A percentile compares a stretch with the other conserved stretches of the same genome.
Conservation (phyloP, 1,284 basidiomycete species). For the Pyrrhoderma lamaoense region DNA sequence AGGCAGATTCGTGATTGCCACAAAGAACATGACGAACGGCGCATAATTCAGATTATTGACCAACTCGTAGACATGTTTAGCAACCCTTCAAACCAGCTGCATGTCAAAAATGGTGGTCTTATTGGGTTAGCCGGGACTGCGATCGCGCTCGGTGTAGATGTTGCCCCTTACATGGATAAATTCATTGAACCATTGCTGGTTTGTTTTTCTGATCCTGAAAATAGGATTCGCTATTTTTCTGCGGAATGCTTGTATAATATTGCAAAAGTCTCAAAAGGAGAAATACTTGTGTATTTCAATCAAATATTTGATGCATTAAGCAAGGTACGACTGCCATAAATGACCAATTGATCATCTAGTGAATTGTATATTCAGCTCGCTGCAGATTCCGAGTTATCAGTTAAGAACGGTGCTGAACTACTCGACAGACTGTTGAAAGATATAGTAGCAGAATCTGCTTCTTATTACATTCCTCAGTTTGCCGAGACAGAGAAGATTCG, state of each 20-base stretch:
- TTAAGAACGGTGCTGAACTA: slow-evolving; percentile 99
- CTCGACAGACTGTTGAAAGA: slow-evolving; percentile 96
- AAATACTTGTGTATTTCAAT: slow-evolving; percentile 96
- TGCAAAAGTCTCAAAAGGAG: slow-evolving; percentile 95
- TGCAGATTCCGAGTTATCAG: slow-evolving; percentile 92
- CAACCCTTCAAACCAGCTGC: slow-evolving; percentile 71
- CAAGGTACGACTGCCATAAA: slow-evolving; percentile 54
- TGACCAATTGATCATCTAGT: neutral
- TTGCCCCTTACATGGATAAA: slow-evolving; percentile 89
- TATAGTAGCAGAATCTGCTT: slow-evolving; percentile 94
- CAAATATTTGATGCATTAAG: slow-evolving; percentile 96
- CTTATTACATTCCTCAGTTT: slow-evolving; percentile 89
- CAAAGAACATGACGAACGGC: slow-evolving; percentile 68
- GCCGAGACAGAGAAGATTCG: slow-evolving; percentile 69
- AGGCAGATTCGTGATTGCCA: slow-evolving; percentile 87
- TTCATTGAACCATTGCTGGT: slow-evolving; percentile 88
- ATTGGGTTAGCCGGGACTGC: slow-evolving; percentile 96
- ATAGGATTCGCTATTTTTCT: slow-evolving; percentile 93
- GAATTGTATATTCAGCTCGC: slow-evolving; percentile 58
- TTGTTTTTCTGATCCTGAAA: slow-evolving; percentile 93
- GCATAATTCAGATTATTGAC: slow-evolving; percentile 86
- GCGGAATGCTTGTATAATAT: slow-evolving; percentile 99
- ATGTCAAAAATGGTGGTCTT: slow-evolving; percentile 90
- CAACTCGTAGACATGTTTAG: slow-evolving; percentile 92
- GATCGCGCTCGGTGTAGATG: slow-evolving; percentile 90